Base-by-base conservation (phyloP, 179 eudicot genomes). In the Beta corolliflora region DNA sequence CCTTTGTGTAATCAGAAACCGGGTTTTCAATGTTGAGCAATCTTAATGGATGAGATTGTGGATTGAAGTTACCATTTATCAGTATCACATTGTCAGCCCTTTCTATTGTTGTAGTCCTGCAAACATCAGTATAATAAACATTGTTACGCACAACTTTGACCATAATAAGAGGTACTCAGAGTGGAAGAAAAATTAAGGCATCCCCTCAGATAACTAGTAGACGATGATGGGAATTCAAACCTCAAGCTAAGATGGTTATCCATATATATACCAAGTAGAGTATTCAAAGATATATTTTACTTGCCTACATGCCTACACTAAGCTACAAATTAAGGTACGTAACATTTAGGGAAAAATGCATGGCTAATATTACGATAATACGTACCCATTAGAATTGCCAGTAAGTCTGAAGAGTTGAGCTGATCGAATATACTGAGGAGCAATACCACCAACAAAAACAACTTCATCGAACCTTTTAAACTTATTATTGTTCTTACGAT, bases 371-470 rank as follows among this genome's bases (percentile, higher is more conserved):
- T 25, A 73, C 50, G 15, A 36, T n/a, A 63, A 46, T 10, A 36
- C 79, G 0, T 61, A 77, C 79, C 79, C 68, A 18, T 61, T 21
- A 11, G 31, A 19, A 44, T 19, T 59, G 29, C 56, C 44, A 11
- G 53, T 77, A 1, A 77, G 71, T 1, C n/a, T 45, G 19, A 77
- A 77, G 13, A 21, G 45, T 64, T 77, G 79, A 0, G 46, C 79
- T 45, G 79, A 77, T 48, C 79, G 41, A 11, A 77, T 48, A 19
- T 77, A 76, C 18, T 76, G 79, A 44, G 79, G 69, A n/a, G 79
- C 79, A 76, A 76, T 46, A 15, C 79, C 69, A n/a, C 23, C 56
- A 18, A 76, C 70, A 59, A 76, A 76, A 11, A 13, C 70, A 21
- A 76, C 79, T 10, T 75, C 77, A 36, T 56, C 60, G 29, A 56